Conservation (phyloP, 176 grass and related monocot genomes). For the Saccharum spontaneum region DNA sequence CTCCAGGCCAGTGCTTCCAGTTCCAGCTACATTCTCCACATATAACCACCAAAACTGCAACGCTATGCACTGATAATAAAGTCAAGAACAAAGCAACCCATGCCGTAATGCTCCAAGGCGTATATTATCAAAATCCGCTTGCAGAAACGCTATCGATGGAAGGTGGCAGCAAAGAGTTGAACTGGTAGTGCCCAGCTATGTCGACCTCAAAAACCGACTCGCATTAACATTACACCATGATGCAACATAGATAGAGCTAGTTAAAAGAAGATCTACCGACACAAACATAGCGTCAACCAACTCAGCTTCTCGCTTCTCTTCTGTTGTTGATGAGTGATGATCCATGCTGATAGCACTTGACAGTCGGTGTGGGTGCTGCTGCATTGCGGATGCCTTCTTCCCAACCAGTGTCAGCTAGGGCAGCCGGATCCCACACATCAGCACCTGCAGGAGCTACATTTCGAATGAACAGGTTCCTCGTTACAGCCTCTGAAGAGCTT, state of each 20-base stretch:
- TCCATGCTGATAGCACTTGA: background rate
- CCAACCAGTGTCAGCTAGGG: slow-evolving; percentile 38
- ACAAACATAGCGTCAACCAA: slow-evolving; percentile 11
- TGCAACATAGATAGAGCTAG: slow-evolving; percentile 22
- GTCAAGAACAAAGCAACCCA: background rate
- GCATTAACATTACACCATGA: slow-evolving; percentile 28
- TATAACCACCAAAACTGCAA: background rate
- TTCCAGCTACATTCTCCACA: background rate
- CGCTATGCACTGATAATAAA: background rate
- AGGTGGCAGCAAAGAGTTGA: background rate
- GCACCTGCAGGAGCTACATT: slow-evolving; percentile 43
- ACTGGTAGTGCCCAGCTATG: slow-evolving; percentile 3
- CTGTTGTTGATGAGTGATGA: background rate
- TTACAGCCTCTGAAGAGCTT: background rate
- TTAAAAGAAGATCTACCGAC: slow-evolving; percentile 34
- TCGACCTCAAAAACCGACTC: slow-evolving; percentile 32
- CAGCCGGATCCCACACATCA: slow-evolving; percentile 48
- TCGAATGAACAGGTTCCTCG: background rate
- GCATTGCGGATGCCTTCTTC: slow-evolving; percentile 12
- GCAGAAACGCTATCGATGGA: background rate
- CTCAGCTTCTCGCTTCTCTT: background rate
- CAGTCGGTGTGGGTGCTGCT: no score
- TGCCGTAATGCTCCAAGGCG: background rate
- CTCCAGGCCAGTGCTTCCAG: background rate
- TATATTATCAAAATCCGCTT: slow-evolving; percentile 27